These are phyloP conservation scores for Termitomyces sp. DNA, from an alignment of 768 basidiomycete species.

Conservation along the genomic window DNA sequence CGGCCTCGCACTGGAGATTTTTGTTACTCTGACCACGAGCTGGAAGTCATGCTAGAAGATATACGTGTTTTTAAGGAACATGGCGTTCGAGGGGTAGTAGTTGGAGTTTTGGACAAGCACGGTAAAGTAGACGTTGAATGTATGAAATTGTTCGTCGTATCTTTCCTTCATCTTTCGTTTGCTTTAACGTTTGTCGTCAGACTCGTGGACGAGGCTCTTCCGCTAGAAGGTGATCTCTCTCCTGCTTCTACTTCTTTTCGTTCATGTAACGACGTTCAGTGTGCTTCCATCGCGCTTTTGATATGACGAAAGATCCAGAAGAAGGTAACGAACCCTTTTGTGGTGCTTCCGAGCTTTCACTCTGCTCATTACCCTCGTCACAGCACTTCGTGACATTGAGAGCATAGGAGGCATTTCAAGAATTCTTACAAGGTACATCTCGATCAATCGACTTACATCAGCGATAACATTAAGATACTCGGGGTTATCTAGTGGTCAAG, in stretches of 20 bases:
- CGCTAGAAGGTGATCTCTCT: constrained; percentile 51
- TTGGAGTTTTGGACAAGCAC: constrained; percentile 53
- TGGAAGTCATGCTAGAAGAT: constrained; percentile 72
- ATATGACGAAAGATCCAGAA: constrained; percentile 54
- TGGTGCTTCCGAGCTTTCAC: neutral
- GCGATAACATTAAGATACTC: neutral
- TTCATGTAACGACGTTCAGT: constrained; percentile 31
- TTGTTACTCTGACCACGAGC: constrained; percentile 58
- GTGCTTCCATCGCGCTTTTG: constrained; percentile 77
- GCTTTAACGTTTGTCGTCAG: neutral
- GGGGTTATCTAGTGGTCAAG: constrained; percentile 42
- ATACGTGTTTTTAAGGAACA: constrained; percentile 52
- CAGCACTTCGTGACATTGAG: constrained; percentile 44
- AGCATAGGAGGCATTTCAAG: constrained; percentile 63
- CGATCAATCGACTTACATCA: neutral
- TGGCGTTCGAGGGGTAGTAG: constrained; percentile 59
- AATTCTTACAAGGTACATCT: constrained; percentile 64
- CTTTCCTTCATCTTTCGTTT: neutral
- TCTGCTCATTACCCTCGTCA: neutral
- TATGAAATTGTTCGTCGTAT: constrained; percentile 45
- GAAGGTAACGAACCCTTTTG: constrained; percentile 34
- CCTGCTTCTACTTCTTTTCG: neutral
- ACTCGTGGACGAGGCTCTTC: constrained; percentile 53
- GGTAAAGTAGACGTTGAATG: constrained; percentile 54
- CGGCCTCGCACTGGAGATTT: constrained; percentile 80